Base-by-base conservation (phyloP, 2,329 filamentous ascomycete species). In the Ambrosiella cleistominuta region DNA sequence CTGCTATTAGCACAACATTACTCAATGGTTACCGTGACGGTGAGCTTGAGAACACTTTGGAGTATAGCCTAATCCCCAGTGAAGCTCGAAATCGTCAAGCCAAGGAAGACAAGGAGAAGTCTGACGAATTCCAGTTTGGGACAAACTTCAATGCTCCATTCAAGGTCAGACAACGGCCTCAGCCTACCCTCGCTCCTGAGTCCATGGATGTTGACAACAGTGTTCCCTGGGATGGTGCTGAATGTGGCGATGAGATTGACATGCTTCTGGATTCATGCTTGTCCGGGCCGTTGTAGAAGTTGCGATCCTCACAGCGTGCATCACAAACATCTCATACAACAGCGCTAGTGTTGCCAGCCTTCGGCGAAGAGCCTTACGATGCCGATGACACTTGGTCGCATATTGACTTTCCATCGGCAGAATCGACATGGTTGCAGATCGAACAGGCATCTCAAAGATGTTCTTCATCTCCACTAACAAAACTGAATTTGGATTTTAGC, bases 1-100 rank as follows among this genome's bases (percentile, higher is more conserved):
- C 87, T 0, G 75, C 88, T 27, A 74, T 95, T 42, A 78, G 81
- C 36, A 82, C 85, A 47, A 77, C 81, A 57, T 80, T 95, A 51
- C 73, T 83, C 64, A 79, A 82, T 61, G 78, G 78, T 5, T 89
- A 86, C 65, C 76, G 85, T 38, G 88, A 93, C 66, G 84, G 85
- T 57, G 86, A 89, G 67, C 73, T 88, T 12, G 85, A 88, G 63
- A 74, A 79, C 59, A 82, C 78, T 72, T 69, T 78, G 50, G 78
- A 82, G 63, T 80, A 82, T 64, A 76, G 77, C 0, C 81, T 72
- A 67, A 63, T 78, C 27, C 71, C 74, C 15, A 71, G 70, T 37
- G 56, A 68, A 61, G n/a, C 58, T 17, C 60, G 66, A 38, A 45
- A 35, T 13, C 53, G 45, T 15, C 44, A 55, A 35, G 6, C 17